Conservation (phyloP, 176 grass and related monocot genomes). For the Chloris gayana region DNA sequence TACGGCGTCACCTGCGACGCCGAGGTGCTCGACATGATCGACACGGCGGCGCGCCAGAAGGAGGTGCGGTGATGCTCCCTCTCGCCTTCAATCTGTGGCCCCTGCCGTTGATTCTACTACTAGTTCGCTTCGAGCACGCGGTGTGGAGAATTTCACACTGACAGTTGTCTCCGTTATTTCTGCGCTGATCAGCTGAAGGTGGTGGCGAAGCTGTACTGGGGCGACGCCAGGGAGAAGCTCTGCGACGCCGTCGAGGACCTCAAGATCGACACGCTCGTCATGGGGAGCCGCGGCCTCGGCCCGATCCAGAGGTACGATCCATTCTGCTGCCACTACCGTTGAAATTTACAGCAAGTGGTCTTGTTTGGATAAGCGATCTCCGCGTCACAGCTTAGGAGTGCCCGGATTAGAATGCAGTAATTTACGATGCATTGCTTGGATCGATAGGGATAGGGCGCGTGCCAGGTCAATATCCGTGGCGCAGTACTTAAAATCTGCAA, state of each 20-base stretch:
- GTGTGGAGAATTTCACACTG: not conserved
- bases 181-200: conserved; percentile 52
- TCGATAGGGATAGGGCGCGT: not conserved
- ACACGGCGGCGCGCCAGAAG: conserved; percentile 70
- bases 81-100: not conserved
- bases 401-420: not conserved
- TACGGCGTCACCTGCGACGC: conserved; percentile 63
- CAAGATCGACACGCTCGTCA: conserved; percentile 71
- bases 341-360: not conserved
- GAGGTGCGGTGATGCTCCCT: conserved; percentile 37
- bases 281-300: conserved; percentile 89
- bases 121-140: not conserved
- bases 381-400: not conserved
- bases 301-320: conserved; percentile 62
- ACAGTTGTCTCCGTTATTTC: not conserved
- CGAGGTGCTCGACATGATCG: conserved; percentile 86
- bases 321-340: not conserved
- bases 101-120: not conserved
- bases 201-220: conserved; percentile 87
- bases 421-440: not conserved
- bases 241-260: conserved; percentile 69
- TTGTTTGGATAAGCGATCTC: not conserved
- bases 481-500: conserved; percentile 14
- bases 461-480: not conserved
- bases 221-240: conserved; percentile 92